Conservation (phyloP, 2,329 filamentous ascomycete genomes). For the Diaporthe capsici region DNA sequence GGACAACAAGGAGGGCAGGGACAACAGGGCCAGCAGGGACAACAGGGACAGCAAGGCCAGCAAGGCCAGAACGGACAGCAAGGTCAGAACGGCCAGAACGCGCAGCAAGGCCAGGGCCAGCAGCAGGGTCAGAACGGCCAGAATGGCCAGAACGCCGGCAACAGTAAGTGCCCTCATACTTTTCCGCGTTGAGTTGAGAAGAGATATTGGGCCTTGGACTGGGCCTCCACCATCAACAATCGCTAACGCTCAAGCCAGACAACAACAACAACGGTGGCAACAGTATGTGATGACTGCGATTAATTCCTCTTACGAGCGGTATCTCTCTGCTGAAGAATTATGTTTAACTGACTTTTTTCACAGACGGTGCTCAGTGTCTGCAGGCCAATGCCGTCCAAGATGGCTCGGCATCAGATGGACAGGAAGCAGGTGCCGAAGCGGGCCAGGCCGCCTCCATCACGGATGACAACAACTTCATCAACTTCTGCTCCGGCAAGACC, state of each 20-base stretch:
- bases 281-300: not conserved
- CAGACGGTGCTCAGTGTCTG: constrained; percentile 53
- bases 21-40: constrained; percentile 9
- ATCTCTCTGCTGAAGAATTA: not conserved
- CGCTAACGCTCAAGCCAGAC: constrained; percentile 14
- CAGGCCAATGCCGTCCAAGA: constrained; percentile 50
- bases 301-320: not conserved
- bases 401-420: constrained; percentile 57
- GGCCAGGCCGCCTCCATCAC: constrained; percentile 68
- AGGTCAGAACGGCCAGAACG: constrained; percentile 22
- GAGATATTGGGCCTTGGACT: not conserved
- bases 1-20: constrained; percentile 13
- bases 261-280: constrained; percentile 15
- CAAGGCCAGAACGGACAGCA: constrained; percentile 14
- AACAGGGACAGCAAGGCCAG: not conserved
- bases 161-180: not conserved
- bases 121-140: constrained; percentile 30
- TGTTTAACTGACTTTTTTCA: constrained; percentile 52
- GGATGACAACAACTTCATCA: constrained; percentile 74
- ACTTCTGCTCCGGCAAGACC: constrained; percentile 68
- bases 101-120: constrained; percentile 40
- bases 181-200: not conserved
- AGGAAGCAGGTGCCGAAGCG: constrained; percentile 53
- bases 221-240: not conserved
- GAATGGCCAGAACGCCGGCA: constrained; percentile 44